phyloP scores from a whole-genome alignment of 2,329 filamentous ascomycete species.

The Coniochaeta sp. region DNA sequence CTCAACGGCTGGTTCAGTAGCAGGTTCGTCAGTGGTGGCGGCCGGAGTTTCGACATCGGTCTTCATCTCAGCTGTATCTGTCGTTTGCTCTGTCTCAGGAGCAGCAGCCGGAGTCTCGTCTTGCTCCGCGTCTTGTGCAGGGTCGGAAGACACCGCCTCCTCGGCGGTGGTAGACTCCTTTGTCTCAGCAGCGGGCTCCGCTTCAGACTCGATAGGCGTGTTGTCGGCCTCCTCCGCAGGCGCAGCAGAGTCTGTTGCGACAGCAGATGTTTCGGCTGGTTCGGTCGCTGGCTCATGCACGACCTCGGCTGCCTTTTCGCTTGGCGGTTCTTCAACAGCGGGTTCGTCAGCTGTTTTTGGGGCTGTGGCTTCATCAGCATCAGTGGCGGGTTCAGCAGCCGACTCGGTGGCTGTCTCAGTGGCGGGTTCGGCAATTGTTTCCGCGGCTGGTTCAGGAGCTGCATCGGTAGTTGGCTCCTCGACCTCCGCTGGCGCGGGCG shows the following conservation, averaged over 20 bases:
- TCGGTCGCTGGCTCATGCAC: background rate
- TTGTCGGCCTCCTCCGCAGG: background rate
- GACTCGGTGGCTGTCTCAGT: background rate
- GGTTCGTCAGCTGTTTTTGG: background rate
- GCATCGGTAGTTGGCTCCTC: background rate
- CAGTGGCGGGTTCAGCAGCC: constrained; percentile 1
- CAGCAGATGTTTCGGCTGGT: background rate
- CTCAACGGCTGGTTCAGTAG: background rate
- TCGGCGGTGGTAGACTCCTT: constrained; percentile 3
- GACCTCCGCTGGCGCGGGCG: background rate
- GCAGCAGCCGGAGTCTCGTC: background rate
- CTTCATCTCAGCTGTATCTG: background rate
- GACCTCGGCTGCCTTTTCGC: background rate
- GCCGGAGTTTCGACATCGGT: background rate
- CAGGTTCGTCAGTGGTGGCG: background rate
- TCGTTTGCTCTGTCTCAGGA: background rate
- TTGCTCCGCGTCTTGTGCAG: background rate
- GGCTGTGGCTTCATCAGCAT: background rate
- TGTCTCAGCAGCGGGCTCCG: background rate
- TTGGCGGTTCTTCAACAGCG: background rate
- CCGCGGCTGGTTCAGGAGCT: constrained; percentile 2
- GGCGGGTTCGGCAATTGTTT: background rate
- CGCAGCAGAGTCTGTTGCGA: background rate
- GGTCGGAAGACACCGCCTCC: background rate
- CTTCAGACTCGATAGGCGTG: background rate